Evolutionary conservation across 495 filamentous ascomycete genomes (phyloP).

Genomic region (Aspergillus egyptiacus): DNA sequence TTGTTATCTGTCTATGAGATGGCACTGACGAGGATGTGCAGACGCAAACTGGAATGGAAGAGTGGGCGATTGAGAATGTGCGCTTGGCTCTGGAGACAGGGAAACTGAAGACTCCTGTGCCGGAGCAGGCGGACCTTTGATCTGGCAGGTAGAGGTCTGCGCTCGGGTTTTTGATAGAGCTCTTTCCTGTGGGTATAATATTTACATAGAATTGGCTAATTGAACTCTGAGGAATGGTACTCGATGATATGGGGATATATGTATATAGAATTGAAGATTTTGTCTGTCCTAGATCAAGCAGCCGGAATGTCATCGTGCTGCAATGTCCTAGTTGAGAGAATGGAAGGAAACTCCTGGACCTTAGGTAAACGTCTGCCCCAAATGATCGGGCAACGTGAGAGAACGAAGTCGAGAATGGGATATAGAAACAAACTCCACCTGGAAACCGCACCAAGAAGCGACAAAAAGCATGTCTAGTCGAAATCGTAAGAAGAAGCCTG

Average conservation of each 20-base stretch:
- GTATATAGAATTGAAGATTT: constrained; percentile 1
- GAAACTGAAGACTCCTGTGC: constrained; percentile 51
- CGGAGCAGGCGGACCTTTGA: constrained; percentile 51
- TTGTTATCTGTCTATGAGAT: background rate
- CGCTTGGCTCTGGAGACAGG: constrained; percentile 48
- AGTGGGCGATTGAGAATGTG: constrained; percentile 58
- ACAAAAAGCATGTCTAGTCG: constrained; percentile 16
- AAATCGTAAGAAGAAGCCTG: constrained; percentile 13
- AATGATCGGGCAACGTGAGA: constrained; percentile 1
- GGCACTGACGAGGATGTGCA: constrained; percentile 10
- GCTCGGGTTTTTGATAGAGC: background rate
- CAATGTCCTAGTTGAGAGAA: constrained; percentile 15
- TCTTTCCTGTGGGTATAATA: background rate
- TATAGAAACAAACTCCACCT: constrained; percentile 1
- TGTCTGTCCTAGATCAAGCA: constrained; percentile 11
- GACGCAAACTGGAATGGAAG: constrained; percentile 61
- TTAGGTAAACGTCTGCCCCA: constrained; percentile 9
- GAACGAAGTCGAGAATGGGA: constrained; percentile 4
- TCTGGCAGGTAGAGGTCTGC: background rate
- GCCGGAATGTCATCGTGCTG: constrained; percentile 20
- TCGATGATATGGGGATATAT: background rate
- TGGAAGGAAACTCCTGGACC: constrained; percentile 19
- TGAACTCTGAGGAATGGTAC: background rate
- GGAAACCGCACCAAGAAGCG: background rate
- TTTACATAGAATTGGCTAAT: background rate